Evolutionary conservation across 2,329 filamentous ascomycete species (phyloP), one percentile per base, ranked within the genome.

Genomic region (Aspergillus sp.): DNA sequence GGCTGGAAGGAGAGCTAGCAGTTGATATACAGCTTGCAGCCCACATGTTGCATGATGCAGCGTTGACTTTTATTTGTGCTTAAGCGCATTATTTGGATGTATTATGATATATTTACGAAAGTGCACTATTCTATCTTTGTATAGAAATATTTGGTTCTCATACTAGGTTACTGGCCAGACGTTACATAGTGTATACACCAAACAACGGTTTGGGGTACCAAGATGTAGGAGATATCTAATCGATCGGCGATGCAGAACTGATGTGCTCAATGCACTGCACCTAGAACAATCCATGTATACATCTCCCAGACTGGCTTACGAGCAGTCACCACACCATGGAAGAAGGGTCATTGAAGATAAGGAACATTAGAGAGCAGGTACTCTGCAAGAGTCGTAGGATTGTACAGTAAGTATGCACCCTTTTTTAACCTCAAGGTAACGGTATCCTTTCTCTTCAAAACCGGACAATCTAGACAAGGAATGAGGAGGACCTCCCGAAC

Each of bases 41-140:
- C 15, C 3, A n/a, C 27, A 4, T 31, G 24, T 48, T 27, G 19
- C 8, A 11, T n/a, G 17, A 12, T 21, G 45, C 5, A 11, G 9
- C n/a, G 14, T 8, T 35, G 24, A 19, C 14, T 17, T 24, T 17
- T 52, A 23, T 48, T 43, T 44, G 35, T 17, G 39, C n/a, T 45
- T 44, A 21, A 24, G 27, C 35, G 27, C 43, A 31, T 23, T 44
- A 37, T 41, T 35, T 37, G 46, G 56, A 55, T 46, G 33, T 35
- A 55, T 55, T 46, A 53, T 58, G 51, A 52, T 51, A 53, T 58
- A 52, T 47, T 35, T 46, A 58, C 33, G 46, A 41, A 33, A 19
- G 23, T 52, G 19, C 17, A 44, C 24, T 19, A 57, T 35, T 33
- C 41, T 40, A 31, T 41, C 44, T 59, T 44, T 55, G 45, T 55